Percentiles rank a stretch among this genome's conserved stretches.
Evolutionary conservation across 148 eudicot species (phyloP).

Genomic region (Salicornia ramosissima): DNA sequence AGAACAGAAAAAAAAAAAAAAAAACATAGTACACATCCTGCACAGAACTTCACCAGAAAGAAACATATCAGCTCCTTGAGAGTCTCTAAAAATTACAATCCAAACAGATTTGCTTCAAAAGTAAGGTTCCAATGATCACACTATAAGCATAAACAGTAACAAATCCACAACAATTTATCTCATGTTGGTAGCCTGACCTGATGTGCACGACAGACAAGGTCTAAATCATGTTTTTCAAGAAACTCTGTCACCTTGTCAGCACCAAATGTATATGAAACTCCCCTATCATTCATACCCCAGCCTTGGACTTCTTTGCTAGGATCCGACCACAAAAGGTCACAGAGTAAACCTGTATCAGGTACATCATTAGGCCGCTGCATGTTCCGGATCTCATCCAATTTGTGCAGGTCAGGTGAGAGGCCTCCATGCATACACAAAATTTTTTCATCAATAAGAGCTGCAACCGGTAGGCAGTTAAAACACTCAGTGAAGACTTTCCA

Average conservation of each 20-base stretch:
- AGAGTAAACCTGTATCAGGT: conserved; percentile 57
- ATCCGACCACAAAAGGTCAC: conserved; percentile 59
- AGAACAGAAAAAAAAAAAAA: too few species aligned
- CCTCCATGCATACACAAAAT: conserved; percentile 69
- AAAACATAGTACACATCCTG: too few species aligned
- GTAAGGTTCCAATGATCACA: background rate
- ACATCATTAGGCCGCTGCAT: conserved; percentile 53
- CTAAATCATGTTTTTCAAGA: conserved; percentile 53
- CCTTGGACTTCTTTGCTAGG: conserved; percentile 52
- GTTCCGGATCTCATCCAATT: conserved; percentile 48
- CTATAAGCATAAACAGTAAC: background rate
- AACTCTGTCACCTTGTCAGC: conserved; percentile 58
- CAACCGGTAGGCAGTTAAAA: conserved; percentile 53
- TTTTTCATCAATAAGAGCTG: conserved; percentile 55
- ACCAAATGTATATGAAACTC: conserved; percentile 59
- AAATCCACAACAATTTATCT: background rate
- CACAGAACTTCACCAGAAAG: background rate
- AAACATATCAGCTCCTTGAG: background rate
- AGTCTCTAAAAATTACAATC: background rate
- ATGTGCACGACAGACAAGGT: conserved; percentile 62
- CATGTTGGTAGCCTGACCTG: conserved; percentile 39
- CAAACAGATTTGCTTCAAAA: background rate
- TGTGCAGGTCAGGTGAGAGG: conserved; percentile 51
- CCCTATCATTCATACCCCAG: conserved; percentile 69
- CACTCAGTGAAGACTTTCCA: conserved; percentile 60